phyloP scores from a whole-genome alignment of 139 green algal species.

The Volvox reticuliferus region DNA sequence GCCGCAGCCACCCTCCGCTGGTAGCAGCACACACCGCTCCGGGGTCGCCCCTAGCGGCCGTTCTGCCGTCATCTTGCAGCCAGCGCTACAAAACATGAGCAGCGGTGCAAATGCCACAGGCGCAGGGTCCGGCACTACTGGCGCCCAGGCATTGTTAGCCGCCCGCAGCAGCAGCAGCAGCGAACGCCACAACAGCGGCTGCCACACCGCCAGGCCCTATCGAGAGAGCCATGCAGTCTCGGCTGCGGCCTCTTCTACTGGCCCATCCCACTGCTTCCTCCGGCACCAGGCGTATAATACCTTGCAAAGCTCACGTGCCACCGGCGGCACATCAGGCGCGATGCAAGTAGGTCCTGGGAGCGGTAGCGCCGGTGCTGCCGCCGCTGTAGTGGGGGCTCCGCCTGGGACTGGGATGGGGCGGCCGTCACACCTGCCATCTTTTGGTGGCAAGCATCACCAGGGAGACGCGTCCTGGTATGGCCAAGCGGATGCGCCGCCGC shows the following conservation, averaged over 20 bases:
- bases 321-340: neutral
- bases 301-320: neutral
- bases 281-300: constrained; percentile 1
- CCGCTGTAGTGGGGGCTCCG: too few species aligned
- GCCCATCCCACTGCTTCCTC: neutral
- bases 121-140: neutral
- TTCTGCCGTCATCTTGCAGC: neutral
- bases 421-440: neutral
- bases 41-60: neutral
- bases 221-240: neutral
- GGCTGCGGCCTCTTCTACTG: neutral
- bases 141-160: neutral
- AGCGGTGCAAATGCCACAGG: neutral
- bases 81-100: neutral
- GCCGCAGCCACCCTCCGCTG: neutral
- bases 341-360: neutral
- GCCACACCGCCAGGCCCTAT: neutral
- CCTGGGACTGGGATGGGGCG: neutral
- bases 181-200: neutral
- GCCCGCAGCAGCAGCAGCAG: constrained; percentile 17
- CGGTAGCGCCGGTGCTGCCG: neutral
- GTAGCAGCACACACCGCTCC: neutral
- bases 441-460: neutral
- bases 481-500: neutral
- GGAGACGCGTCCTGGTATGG: neutral